Percentiles rank a stretch among this genome's conserved stretches.
Conservation (phyloP, 805 yeast species). For the Maudiozyma turicensis region DNA sequence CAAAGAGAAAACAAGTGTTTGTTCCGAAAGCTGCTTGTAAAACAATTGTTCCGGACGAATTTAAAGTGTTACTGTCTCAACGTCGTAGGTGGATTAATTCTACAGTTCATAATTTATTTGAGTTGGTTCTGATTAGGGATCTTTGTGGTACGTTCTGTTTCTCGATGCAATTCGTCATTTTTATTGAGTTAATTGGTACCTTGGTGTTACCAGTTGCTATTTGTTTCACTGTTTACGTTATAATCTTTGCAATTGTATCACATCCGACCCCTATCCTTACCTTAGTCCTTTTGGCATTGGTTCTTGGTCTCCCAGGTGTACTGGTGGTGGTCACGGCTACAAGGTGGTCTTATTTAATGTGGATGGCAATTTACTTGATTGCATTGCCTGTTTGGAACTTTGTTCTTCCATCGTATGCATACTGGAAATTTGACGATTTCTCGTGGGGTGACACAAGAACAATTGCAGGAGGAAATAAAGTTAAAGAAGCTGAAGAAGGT, state of each 20-base stretch:
- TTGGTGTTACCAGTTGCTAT: slow-evolving; percentile 84
- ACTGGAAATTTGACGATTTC: slow-evolving; percentile 93
- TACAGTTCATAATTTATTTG: slow-evolving; percentile 86
- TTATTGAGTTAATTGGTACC: slow-evolving; percentile 78
- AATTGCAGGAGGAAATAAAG: slow-evolving; percentile 56
- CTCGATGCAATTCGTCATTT: slow-evolving; percentile 88
- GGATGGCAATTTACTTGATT: slow-evolving; percentile 68
- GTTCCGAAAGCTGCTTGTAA: slow-evolving; percentile 89
- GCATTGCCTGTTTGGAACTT: slow-evolving; percentile 95
- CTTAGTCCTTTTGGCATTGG: slow-evolving; percentile 61
- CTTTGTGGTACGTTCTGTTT: slow-evolving; percentile 91
- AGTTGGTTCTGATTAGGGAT: slow-evolving; percentile 72
- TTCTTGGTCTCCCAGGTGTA: slow-evolving; percentile 79
- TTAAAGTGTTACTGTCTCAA: slow-evolving; percentile 73
- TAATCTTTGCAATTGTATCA: slow-evolving; percentile 58
- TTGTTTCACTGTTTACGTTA: slow-evolving; percentile 69
- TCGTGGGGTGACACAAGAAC: slow-evolving; percentile 94
- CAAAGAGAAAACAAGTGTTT: slow-evolving; percentile 77
- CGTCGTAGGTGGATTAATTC: slow-evolving; percentile 97
- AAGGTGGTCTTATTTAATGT: slow-evolving; percentile 56
- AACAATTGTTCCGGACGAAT: slow-evolving; percentile 79
- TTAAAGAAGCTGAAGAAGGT: slow-evolving; percentile 57
- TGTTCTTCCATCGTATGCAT: slow-evolving; percentile 75
- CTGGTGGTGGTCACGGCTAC: slow-evolving; percentile 76
- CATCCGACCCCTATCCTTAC: slow-evolving; percentile 72